Percentiles rank a stretch among this genome's conserved stretches.
Conservation (phyloP, 305 asterid genomes). For the Solanum aculeatissimum region DNA sequence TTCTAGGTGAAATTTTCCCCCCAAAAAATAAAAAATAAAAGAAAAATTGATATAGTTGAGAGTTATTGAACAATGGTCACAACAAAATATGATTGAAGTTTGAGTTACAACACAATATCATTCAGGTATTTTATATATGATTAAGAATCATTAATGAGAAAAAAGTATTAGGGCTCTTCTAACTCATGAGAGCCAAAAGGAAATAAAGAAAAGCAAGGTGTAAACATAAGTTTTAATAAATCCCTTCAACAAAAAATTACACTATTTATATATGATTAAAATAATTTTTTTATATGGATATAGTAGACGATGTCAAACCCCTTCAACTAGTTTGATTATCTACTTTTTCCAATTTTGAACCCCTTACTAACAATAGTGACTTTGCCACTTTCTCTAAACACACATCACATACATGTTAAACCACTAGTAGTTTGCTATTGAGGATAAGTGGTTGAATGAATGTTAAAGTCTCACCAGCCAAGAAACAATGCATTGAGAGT, state of each 20-base stretch:
- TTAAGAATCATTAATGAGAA: not conserved
- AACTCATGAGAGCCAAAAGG: not conserved
- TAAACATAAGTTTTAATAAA: not conserved
- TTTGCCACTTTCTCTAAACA: too few species aligned
- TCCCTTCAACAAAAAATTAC: too few species aligned
- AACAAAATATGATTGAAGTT: not conserved
- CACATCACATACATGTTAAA: not conserved
- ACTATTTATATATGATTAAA: too few species aligned
- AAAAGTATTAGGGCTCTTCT: not conserved
- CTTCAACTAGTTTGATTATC: too few species aligned
- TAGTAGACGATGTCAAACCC: too few species aligned
- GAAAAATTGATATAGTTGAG: not conserved
- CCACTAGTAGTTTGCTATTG: not conserved
- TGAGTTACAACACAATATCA: not conserved
- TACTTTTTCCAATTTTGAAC: too few species aligned
- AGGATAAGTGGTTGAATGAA: slow-evolving; percentile 18
- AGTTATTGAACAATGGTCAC: not conserved
- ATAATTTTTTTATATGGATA: too few species aligned
- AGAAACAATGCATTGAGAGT: slow-evolving; percentile 3
- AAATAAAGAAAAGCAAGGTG: not conserved
- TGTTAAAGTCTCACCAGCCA: slow-evolving; percentile 10
- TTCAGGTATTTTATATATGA: not conserved
- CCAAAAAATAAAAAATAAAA: too few species aligned
- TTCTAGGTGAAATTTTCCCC: not conserved
- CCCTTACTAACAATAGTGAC: too few species aligned